Evolutionary conservation across 192 early-diverging fungal species (phyloP).

Genomic region (Oehlia diaphana): DNA sequence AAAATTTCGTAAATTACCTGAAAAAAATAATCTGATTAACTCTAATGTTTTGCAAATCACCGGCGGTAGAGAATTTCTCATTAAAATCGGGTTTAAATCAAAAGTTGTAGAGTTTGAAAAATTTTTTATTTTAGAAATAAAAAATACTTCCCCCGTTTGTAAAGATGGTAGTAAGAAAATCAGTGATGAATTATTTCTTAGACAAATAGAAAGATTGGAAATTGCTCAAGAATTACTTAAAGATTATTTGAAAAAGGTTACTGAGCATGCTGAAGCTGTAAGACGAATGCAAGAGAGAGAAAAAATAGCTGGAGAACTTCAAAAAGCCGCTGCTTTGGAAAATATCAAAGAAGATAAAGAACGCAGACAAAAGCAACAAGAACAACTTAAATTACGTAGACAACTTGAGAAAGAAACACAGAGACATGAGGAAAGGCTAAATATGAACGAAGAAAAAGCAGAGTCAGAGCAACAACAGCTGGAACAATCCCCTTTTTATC

Average conservation of each 20-base stretch:
- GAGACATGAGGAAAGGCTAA: not conserved
- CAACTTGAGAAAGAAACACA: not conserved
- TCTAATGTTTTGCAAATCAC: not conserved
- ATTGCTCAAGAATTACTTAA: slow-evolving; percentile 4
- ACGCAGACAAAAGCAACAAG: not conserved
- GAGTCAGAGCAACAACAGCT: not conserved
- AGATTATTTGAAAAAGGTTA: slow-evolving; percentile 9
- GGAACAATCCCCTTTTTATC: not conserved
- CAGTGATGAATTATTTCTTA: not conserved
- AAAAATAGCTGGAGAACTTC: not conserved
- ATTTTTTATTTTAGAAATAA: not conserved
- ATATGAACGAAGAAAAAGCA: not conserved
- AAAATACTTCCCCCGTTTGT: not conserved
- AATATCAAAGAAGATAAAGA: not conserved
- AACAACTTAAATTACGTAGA: not conserved
- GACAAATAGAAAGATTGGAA: not conserved
- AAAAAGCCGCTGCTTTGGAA: not conserved
- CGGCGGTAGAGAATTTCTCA: not conserved
- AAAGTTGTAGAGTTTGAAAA: not conserved
- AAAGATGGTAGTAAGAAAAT: not conserved
- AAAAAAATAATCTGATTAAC: not conserved
- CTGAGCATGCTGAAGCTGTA: not conserved
- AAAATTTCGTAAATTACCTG: not conserved
- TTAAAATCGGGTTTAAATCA: slow-evolving; percentile 1
- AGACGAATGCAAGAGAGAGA: not conserved